Percentiles rank a stretch among this genome's conserved stretches.
These are phyloP conservation scores for Zanthoxylum bungeanum DNA, from an alignment of 345 rosid genomes.

Conservation along the genomic window DNA sequence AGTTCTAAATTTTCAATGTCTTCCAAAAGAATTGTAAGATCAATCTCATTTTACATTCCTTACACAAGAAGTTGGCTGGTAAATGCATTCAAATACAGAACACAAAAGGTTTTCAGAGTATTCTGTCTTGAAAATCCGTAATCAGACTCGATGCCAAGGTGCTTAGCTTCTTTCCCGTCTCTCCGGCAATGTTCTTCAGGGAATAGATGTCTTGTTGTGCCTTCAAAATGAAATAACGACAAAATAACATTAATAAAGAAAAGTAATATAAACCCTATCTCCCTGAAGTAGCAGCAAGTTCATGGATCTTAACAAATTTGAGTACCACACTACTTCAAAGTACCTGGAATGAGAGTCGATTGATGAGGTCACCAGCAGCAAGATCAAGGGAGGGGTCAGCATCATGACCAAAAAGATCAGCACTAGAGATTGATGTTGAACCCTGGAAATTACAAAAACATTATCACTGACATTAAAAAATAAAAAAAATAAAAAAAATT, in stretches of 20 bases:
- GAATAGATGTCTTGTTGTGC: conserved; percentile 91
- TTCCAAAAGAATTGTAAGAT: conserved; percentile 22
- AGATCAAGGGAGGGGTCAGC: conserved; percentile 55
- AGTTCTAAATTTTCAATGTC: conserved; percentile 12
- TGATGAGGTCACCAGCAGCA: conserved; percentile 83
- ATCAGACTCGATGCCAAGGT: conserved; percentile 75
- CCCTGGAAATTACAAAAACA: conserved; percentile 38
- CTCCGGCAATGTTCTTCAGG: conserved; percentile 84
- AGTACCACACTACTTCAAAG: background rate
- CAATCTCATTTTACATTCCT: conserved; percentile 24
- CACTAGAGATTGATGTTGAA: conserved; percentile 90
- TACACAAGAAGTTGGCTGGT: conserved; percentile 22
- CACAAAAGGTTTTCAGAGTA: conserved; percentile 41
- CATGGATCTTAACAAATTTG: no score
- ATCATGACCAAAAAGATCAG: conserved; percentile 77
- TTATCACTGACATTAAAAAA: conserved; percentile 3
- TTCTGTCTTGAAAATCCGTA: conserved; percentile 84
- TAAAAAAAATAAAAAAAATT: no score
- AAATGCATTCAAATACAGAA: conserved; percentile 7
- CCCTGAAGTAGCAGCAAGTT: background rate
- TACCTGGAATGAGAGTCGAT: conserved; percentile 89
- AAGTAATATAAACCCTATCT: no score
- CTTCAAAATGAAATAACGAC: conserved; percentile 30
- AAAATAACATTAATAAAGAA: background rate
- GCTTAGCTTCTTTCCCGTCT: conserved; percentile 85